Evolutionary conservation across 306 rosid genomes (phyloP).

Genomic region (Dalbergia oliveri): DNA sequence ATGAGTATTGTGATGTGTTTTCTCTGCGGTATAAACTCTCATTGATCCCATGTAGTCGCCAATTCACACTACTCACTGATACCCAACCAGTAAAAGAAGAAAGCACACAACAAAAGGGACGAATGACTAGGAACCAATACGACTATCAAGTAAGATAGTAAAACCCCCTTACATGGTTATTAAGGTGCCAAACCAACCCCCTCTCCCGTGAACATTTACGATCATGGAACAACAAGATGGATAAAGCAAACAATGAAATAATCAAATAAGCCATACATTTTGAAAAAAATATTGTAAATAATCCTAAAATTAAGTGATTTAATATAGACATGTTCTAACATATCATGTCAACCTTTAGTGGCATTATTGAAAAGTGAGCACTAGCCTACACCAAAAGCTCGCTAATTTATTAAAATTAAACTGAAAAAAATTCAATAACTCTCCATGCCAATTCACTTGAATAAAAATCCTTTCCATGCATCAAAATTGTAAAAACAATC

Average conservation of each 20-base stretch:
- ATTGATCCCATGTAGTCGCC: background rate
- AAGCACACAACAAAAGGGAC: conserved; percentile 41
- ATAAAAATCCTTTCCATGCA: too few relatives aligned
- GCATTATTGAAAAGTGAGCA: conserved; percentile 10
- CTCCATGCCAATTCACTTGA: too few relatives aligned
- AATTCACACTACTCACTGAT: conserved; percentile 36
- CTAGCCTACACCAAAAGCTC: too few relatives aligned
- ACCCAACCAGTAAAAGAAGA: conserved; percentile 39
- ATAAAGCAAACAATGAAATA: conserved; percentile 52
- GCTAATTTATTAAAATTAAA: too few relatives aligned
- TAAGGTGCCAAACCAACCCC: conserved; percentile 89
- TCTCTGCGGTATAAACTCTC: too few relatives aligned
- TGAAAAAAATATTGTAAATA: conserved; percentile 3
- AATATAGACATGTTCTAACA: conserved; percentile 7
- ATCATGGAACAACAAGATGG: conserved; percentile 91
- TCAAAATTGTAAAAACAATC: too few relatives aligned
- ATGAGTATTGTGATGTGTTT: too few relatives aligned
- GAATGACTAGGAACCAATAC: conserved; percentile 57
- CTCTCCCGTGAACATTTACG: conserved; percentile 59
- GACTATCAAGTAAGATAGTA: conserved; percentile 21
- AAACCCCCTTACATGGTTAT: conserved; percentile 59
- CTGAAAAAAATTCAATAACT: too few relatives aligned
- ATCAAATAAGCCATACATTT: conserved; percentile 36
- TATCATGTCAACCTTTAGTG: conserved; percentile 21
- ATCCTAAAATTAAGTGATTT: background rate